These are phyloP conservation scores for Carnegiea gigantea DNA, from an alignment of 179 eudicot species.

Conservation along the genomic window DNA sequence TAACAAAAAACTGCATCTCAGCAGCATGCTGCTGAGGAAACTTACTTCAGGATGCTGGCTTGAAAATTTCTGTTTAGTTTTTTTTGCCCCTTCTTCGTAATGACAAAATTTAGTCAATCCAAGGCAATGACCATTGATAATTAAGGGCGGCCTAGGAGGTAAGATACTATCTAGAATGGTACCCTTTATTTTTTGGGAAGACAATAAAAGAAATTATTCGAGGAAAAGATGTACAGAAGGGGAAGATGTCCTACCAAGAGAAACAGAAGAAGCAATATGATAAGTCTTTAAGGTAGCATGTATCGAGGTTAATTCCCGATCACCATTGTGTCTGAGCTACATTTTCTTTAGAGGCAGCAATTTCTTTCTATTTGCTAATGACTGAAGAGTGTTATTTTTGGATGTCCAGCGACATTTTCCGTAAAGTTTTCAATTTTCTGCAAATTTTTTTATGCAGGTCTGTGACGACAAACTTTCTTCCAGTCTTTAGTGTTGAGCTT, in stretches of 20 bases:
- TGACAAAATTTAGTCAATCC: no score
- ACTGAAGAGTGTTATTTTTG: background rate
- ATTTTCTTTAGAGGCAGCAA: background rate
- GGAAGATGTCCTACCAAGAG: background rate
- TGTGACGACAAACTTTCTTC: no score
- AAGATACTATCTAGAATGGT: background rate
- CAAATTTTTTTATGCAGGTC: no score
- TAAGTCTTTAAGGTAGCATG: no score
- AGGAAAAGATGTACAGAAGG: background rate
- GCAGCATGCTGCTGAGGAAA: no score
- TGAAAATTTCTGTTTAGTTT: no score
- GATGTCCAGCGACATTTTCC: background rate
- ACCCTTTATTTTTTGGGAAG: background rate
- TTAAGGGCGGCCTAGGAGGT: background rate
- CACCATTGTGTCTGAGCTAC: background rate
- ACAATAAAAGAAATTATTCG: background rate
- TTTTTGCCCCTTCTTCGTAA: background rate
- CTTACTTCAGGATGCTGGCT: no score
- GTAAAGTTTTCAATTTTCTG: no score
- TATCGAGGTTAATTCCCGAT: background rate
- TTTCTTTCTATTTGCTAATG: background rate
- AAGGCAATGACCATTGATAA: no score
- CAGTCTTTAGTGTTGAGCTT: no score
- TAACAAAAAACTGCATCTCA: no score
- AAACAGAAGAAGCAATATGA: background rate